phyloP scores from a whole-genome alignment of 768 basidiomycete species.

The Leccinum sublutescens region DNA sequence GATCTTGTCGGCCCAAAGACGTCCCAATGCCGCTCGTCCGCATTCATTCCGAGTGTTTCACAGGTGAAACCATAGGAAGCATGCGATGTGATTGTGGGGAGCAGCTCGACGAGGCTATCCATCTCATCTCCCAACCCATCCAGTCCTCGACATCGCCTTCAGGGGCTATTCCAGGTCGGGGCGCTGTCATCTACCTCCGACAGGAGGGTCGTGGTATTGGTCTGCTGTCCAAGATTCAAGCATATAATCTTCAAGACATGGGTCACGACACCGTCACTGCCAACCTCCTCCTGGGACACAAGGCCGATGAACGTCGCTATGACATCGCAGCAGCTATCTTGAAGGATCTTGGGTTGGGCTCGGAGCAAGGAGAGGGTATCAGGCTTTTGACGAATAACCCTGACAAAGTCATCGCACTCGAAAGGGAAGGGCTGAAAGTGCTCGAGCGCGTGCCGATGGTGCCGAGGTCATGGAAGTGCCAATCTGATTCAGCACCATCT shows the following conservation, averaged over 20 bases:
- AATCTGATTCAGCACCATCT: constrained; percentile 14
- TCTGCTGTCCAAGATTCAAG: constrained; percentile 89
- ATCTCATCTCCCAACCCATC: constrained; percentile 77
- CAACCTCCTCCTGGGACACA: constrained; percentile 91
- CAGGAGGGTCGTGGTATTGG: constrained; percentile 99
- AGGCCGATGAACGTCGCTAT: constrained; percentile 92
- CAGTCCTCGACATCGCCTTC: constrained; percentile 39
- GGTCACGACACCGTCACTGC: constrained; percentile 99
- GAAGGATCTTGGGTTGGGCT: constrained; percentile 78
- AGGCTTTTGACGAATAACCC: constrained; percentile 96
- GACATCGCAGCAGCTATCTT: constrained; percentile 89
- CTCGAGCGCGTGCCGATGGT: constrained; percentile 92
- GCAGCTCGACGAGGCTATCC: constrained; percentile 96
- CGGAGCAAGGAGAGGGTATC: constrained; percentile 54
- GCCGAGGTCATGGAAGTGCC: constrained; percentile 74
- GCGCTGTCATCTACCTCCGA: constrained; percentile 91
- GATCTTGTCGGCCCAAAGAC: constrained; percentile 17
- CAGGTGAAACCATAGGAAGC: constrained; percentile 95
- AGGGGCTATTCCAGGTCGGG: constrained; percentile 70
- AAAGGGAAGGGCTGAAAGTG: constrained; percentile 76
- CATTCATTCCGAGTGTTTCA: constrained; percentile 98
- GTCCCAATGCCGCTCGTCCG: constrained; percentile 82
- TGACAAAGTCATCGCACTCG: constrained; percentile 88
- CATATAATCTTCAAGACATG: constrained; percentile 96
- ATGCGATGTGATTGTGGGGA: constrained; percentile 99